Evolutionary conservation across 495 filamentous ascomycete species (phyloP), one percentile per base, ranked within the genome.

Genomic region (Penicillium nucicola): DNA sequence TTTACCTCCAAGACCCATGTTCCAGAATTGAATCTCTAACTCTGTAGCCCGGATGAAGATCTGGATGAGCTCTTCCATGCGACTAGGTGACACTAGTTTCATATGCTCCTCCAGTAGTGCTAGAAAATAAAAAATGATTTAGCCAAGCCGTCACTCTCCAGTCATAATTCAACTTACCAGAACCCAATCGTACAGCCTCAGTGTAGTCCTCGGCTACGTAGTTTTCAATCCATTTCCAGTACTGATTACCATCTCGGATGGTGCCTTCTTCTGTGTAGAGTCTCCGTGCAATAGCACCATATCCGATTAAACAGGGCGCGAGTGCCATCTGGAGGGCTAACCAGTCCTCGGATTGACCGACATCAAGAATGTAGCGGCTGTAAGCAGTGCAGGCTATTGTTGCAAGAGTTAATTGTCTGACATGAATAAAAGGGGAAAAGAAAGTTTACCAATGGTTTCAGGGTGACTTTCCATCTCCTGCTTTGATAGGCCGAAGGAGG

Each of bases 1-100:
- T 37, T 58, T 55, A 17, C 55, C 58, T 20, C 68, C 71, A 36
- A 80, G 35, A 9, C 88, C 84, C 84, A 95, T 93, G 43, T 90
- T 83, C 90, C 90, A 95, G 69, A 96, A 95, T 1, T 80, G 85
- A 57, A 84, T 85, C 68, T 95, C 90, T 80, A 96, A 84, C 82
- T 95, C 89, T 3, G 89, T 95, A 19, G 89, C 88, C 55, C 89
- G 86, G 39, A 90, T 81, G 64, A 96, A 96, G 38, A 96, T 87
- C 45, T 77, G 72, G 14, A 90, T 85, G 50, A 95, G 68, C 62
- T 95, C 86, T 47, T 93, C 90, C 58, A 96, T 81, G 38, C 89
- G 76, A 44, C 75, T 74, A 0, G 86, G 82, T 4, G 86, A 89
- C 52, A 90, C 85, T 9, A 83, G 68, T 15, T 80, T 67, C 25